Base-by-base conservation (phyloP, 2,329 filamentous ascomycete species). In the Cryphonectria japonica region DNA sequence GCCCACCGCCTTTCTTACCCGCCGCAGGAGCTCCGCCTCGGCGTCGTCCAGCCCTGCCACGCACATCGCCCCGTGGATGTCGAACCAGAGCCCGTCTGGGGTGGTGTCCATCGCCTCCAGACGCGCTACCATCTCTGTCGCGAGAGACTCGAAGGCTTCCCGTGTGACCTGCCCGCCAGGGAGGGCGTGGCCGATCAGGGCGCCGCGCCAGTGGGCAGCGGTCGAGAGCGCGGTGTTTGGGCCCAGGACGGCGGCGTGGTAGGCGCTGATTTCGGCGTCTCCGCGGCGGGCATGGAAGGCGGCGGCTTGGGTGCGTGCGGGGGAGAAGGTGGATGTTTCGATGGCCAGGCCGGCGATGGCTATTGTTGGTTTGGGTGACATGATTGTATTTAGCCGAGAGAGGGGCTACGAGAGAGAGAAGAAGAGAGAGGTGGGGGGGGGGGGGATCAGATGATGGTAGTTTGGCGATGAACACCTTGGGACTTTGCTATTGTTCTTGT, bases 21-120 rank as follows among this genome's bases (percentile, higher is more conserved):
- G 83, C 16, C 76, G 76, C 29, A 87, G 78, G 39, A 87, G 81
- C 68, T 86, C 83, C 1, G 79, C 81, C 71, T 88, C 86, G 1
- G 76, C 77, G 73, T 88, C 86, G 52, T 84, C 81, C 6, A 87
- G 68, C 0, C 78, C 84, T 50, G 86, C 83, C 0, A 87, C 85
- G 61, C 82, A 85, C 85, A 88, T 87, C 4, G 86, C 86, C 19
- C 86, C 86, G 73, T 88, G 86, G 41, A 88, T 87, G 72, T 87
- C 85, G 69, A 86, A 85, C 85, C 85, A 88, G 9, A 88, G 75
- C 1, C 86, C 86, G 67, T 87, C 82, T 2, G 87, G 70, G 5
- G 16, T 74, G 0, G 32, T 74, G 0, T 78, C 77, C n/a, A 86
- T 82, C 0, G 74, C 74, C 0, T 67, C 52, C 19, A 87, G 79